Percentiles rank a stretch among this genome's conserved stretches.
phyloP scores from a whole-genome alignment of 345 rosid species.

The Salix purpurea region DNA sequence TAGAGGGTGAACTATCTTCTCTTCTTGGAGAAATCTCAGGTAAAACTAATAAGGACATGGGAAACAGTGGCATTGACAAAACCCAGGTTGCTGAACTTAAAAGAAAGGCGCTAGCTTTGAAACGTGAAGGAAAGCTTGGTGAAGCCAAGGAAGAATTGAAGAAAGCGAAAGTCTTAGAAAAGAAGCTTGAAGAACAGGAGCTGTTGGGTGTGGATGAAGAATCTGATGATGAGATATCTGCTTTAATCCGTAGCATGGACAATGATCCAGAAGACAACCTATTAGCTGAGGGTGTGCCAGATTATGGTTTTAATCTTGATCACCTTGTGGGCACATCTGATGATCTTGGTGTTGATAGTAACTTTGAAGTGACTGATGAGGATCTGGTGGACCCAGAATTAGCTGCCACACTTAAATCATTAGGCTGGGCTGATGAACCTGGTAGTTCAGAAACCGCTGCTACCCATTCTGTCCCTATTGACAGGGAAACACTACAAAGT shows the following conservation, averaged over 20 bases:
- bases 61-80: conserved; percentile 43
- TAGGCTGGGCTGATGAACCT: conserved; percentile 77
- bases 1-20: conserved; percentile 83
- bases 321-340: conserved; percentile 44
- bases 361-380: conserved; percentile 71
- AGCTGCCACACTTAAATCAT: conserved; percentile 56
- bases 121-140: conserved; percentile 87
- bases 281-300: conserved; percentile 34
- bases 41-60: conserved; percentile 30
- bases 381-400: conserved; percentile 86
- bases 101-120: conserved; percentile 69
- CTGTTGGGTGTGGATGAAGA: conserved; percentile 69
- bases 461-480: conserved; percentile 22
- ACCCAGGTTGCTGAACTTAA: conserved; percentile 62
- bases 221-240: conserved; percentile 88
- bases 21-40: conserved; percentile 57
- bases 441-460: conserved; percentile 24
- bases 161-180: conserved; percentile 80
- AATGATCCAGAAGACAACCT: conserved; percentile 50
- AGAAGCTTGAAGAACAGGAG: conserved; percentile 83
- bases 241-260: conserved; percentile 55
- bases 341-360: conserved; percentile 49
- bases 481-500: conserved; percentile 39
- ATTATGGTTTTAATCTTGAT: conserved; percentile 36
- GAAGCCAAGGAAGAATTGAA: conserved; percentile 97